Evolutionary conservation across 202 grass and related monocot genomes (phyloP).

Genomic region (Musa balbisiana): DNA sequence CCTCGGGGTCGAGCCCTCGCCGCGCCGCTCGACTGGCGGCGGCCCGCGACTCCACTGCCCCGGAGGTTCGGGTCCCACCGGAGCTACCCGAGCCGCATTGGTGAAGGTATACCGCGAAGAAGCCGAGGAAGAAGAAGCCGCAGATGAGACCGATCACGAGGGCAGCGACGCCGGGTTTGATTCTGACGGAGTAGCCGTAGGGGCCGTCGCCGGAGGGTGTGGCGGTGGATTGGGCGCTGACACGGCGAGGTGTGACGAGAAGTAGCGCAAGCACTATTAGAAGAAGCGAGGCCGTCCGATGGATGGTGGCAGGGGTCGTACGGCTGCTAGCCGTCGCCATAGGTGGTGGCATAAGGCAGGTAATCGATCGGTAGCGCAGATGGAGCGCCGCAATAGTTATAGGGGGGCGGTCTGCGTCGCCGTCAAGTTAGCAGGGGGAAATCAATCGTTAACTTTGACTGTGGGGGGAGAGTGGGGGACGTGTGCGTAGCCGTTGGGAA

Average conservation of each 20-base stretch:
- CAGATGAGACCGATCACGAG: conserved; percentile 38
- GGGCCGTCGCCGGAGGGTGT: background rate
- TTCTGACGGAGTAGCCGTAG: background rate
- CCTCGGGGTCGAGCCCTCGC: conserved; percentile 39
- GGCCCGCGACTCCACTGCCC: conserved; percentile 21
- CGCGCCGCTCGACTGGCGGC: conserved; percentile 5
- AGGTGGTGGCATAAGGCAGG: background rate
- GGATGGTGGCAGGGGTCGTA: background rate
- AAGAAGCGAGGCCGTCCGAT: background rate
- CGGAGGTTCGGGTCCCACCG: conserved; percentile 13
- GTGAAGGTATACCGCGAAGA: conserved; percentile 53
- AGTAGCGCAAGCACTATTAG: conserved; percentile 22
- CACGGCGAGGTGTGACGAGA: conserved; percentile 16
- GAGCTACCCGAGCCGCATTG: conserved; percentile 35
- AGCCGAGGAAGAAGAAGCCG: conserved; percentile 55
- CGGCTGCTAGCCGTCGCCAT: background rate
- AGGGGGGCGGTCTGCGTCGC: no score
- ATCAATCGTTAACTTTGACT: no score
- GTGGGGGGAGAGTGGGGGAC: no score
- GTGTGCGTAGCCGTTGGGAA: no score
- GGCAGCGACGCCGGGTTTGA: conserved; percentile 33
- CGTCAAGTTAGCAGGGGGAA: no score
- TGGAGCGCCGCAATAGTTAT: background rate
- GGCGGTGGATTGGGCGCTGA: conserved; percentile 2
- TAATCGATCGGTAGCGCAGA: background rate